Percentiles rank a stretch among this genome's conserved stretches.
Conservation (phyloP, 75 land plant species). For the Adiantum capillusveneris region DNA sequence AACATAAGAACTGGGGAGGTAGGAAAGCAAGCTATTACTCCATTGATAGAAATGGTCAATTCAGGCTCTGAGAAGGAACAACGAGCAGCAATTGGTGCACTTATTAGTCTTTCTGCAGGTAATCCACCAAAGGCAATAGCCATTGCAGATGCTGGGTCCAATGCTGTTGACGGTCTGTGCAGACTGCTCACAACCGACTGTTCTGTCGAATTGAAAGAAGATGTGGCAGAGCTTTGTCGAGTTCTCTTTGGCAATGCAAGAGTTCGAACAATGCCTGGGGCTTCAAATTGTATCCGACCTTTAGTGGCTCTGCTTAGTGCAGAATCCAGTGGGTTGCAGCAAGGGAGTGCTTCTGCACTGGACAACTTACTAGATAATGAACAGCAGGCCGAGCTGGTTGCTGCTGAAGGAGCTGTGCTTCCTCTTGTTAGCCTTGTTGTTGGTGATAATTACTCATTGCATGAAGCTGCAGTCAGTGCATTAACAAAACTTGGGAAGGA, state of each 20-base stretch:
- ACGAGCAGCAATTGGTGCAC: slow-evolving; percentile 57
- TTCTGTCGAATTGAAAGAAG: slow-evolving; percentile 55
- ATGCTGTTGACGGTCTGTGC: slow-evolving; percentile 49
- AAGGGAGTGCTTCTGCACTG: slow-evolving; percentile 56
- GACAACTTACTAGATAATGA: slow-evolving; percentile 83
- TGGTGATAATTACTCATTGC: slow-evolving; percentile 45
- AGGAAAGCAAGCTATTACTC: slow-evolving; percentile 73
- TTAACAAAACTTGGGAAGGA: slow-evolving; percentile 88
- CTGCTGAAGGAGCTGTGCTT: slow-evolving; percentile 50
- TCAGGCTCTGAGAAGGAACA: slow-evolving; percentile 74
- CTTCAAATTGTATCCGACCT: slow-evolving; percentile 47
- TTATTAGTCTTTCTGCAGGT: slow-evolving; percentile 43
- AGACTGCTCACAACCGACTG: slow-evolving; percentile 38
- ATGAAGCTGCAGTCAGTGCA: slow-evolving; percentile 70
- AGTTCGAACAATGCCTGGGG: slow-evolving; percentile 35
- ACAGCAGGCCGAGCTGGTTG: slow-evolving; percentile 67
- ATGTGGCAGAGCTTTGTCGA: slow-evolving; percentile 57
- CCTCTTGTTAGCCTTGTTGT: slow-evolving; percentile 58
- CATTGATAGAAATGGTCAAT: slow-evolving; percentile 79
- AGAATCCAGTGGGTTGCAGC: slow-evolving; percentile 20
- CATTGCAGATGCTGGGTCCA: slow-evolving; percentile 48
- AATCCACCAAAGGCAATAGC: slow-evolving; percentile 41
- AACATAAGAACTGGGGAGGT: slow-evolving; percentile 50
- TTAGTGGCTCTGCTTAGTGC: slow-evolving; percentile 44
- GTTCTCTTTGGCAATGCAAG: slow-evolving; percentile 49